Percentiles rank a stretch among this genome's conserved stretches.
Conservation (phyloP, 1,139 yeast species). For the Tardiomyces digboiensis region DNA sequence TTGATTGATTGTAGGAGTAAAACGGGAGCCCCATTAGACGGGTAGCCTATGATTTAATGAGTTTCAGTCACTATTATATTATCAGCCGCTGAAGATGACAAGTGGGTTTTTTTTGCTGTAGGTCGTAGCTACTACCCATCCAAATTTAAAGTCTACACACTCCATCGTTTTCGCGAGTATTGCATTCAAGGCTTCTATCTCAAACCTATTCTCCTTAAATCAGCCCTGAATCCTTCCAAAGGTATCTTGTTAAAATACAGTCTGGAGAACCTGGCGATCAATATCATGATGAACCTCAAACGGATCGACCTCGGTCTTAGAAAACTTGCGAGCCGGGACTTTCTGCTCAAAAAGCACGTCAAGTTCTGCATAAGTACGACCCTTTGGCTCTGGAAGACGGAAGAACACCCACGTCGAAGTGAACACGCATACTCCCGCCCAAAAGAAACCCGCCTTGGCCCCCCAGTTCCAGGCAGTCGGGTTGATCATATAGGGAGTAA, state of each 20-base stretch:
- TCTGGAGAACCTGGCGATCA: not conserved
- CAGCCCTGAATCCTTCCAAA: too few relatives aligned
- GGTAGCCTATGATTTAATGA: too few relatives aligned
- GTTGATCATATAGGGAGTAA: conserved; percentile 51
- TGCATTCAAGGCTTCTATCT: too few relatives aligned
- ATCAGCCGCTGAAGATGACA: too few relatives aligned
- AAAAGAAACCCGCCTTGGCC: conserved; percentile 51
- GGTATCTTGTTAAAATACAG: not conserved
- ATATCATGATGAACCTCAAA: conserved; percentile 2
- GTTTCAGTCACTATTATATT: too few relatives aligned
- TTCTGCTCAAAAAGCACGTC: conserved; percentile 31
- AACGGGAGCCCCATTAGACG: too few relatives aligned
- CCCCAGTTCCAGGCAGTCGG: conserved; percentile 48
- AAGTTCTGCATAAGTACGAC: conserved; percentile 32
- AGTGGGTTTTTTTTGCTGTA: too few relatives aligned
- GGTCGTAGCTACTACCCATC: too few relatives aligned
- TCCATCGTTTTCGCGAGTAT: too few relatives aligned
- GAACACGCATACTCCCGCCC: conserved; percentile 35
- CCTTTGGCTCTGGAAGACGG: conserved; percentile 36
- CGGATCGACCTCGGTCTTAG: conserved; percentile 1
- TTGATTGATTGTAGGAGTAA: too few relatives aligned
- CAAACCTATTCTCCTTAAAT: too few relatives aligned
- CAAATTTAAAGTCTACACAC: too few relatives aligned
- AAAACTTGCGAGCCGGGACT: not conserved
- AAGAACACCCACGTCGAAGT: conserved; percentile 31